Percentiles rank a stretch among this genome's conserved stretches.
phyloP scores from a whole-genome alignment of 2,329 filamentous ascomycete genomes.

The Pseudocercospora eumusae region DNA sequence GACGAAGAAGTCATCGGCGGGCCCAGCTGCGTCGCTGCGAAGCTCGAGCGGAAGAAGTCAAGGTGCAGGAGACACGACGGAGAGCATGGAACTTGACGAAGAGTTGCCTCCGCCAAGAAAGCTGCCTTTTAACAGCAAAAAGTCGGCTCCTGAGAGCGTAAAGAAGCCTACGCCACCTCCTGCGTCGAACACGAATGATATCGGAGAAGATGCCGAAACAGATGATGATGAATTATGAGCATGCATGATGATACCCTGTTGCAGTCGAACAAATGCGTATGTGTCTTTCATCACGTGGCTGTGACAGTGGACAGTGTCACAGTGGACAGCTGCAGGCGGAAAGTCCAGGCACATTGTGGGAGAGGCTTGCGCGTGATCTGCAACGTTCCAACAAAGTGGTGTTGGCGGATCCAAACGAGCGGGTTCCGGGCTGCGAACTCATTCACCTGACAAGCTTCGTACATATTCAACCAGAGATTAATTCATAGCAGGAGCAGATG shows the following conservation, averaged over 20 bases:
- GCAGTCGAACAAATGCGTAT: not conserved
- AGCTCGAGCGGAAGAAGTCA: constrained; percentile 8
- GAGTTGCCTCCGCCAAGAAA: constrained; percentile 27
- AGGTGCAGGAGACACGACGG: not conserved
- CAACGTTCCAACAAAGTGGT: constrained; percentile 1
- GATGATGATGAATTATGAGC: constrained; percentile 41
- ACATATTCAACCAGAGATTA: too few relatives aligned
- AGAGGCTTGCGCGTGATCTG: constrained; percentile 6
- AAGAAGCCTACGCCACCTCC: constrained; percentile 22
- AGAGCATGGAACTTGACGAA: constrained; percentile 22
- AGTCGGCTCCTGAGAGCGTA: constrained; percentile 13
- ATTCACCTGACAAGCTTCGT: too few relatives aligned
- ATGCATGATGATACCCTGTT: not conserved
- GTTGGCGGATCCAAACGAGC: not conserved
- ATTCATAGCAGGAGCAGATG: too few relatives aligned
- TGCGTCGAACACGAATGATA: constrained; percentile 12
- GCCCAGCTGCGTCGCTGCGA: constrained; percentile 7
- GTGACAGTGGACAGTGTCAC: too few relatives aligned
- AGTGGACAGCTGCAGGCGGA: not conserved
- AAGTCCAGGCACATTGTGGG: not conserved
- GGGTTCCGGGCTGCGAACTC: not conserved
- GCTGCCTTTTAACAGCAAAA: constrained; percentile 28
- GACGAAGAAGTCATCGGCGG: not conserved
- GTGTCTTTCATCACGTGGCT: constrained; percentile 2
- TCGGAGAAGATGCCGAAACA: constrained; percentile 38